Conservation (phyloP, 228 moss, liverwort and hornwort species). For the Sphagnum magellanicum region DNA sequence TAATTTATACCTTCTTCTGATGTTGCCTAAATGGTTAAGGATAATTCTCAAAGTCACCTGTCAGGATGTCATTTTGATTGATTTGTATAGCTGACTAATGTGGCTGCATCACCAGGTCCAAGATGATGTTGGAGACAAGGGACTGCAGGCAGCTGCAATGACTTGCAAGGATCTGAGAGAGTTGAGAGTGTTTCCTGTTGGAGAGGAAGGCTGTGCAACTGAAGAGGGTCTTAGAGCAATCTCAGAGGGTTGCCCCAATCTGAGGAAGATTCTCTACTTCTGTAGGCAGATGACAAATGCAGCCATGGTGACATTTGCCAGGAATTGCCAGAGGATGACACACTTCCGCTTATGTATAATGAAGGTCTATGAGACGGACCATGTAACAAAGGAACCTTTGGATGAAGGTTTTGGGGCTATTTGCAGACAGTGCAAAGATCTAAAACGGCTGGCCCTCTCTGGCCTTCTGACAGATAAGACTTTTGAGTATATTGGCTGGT, state of each 20-base stretch:
- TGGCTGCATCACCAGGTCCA: slow-evolving; percentile 46
- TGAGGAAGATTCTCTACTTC: slow-evolving; percentile 88
- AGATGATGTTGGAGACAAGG: slow-evolving; percentile 80
- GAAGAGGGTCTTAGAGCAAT: slow-evolving; percentile 74
- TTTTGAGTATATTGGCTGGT: slow-evolving; percentile 69
- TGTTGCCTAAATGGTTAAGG: no score
- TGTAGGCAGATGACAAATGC: slow-evolving; percentile 96
- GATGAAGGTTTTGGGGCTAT: slow-evolving; percentile 81
- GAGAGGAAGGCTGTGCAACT: slow-evolving; percentile 48
- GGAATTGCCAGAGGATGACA: slow-evolving; percentile 65
- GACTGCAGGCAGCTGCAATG: slow-evolving; percentile 55
- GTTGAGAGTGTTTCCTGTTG: slow-evolving; percentile 71
- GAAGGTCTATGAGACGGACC: slow-evolving; percentile 41
- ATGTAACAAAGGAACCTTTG: slow-evolving; percentile 42
- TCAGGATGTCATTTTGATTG: no score
- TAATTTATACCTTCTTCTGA: no score
- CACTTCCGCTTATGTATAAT: slow-evolving; percentile 86
- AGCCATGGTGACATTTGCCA: slow-evolving; percentile 58
- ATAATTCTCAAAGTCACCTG: no score
- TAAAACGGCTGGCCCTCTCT: slow-evolving; percentile 74
- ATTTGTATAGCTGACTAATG: no score
- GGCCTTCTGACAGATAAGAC: slow-evolving; percentile 63
- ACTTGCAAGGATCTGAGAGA: slow-evolving; percentile 70
- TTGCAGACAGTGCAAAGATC: slow-evolving; percentile 61
- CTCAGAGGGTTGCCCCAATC: slow-evolving; percentile 77